A percentile compares a stretch with the other conserved stretches of the same genome.
Evolutionary conservation across 371 early-diverging fungal species (phyloP).

Genomic region (Batkoa obscura): DNA sequence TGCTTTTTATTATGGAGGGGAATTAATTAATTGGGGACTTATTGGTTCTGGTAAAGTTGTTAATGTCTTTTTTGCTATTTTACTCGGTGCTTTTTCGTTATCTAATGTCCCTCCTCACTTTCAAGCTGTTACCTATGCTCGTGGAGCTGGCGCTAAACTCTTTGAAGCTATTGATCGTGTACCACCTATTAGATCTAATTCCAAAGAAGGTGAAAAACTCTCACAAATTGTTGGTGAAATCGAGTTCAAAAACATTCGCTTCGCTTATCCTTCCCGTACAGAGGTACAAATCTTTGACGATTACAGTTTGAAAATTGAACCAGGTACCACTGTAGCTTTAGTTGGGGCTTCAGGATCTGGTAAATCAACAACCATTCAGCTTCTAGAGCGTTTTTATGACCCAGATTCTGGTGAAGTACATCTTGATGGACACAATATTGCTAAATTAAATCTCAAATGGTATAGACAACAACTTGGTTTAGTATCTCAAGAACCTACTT

Average conservation of each 20-base stretch:
- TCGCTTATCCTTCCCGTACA: conserved; percentile 53
- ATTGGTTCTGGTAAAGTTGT: conserved; percentile 16
- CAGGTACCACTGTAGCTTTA: conserved; percentile 59
- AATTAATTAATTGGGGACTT: conserved; percentile 21
- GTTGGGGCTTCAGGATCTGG: conserved; percentile 76
- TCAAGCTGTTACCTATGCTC: conserved; percentile 34
- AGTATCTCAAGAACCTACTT: conserved; percentile 73
- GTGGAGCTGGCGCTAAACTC: conserved; percentile 38
- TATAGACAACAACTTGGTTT: conserved; percentile 62
- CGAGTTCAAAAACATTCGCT: conserved; percentile 44
- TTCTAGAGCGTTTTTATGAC: conserved; percentile 83
- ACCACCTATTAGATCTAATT: conserved; percentile 37
- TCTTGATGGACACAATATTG: conserved; percentile 49
- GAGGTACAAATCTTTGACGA: conserved; percentile 43
- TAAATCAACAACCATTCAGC: conserved; percentile 72
- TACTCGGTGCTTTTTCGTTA: conserved; percentile 27
- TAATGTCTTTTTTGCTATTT: conserved; percentile 29
- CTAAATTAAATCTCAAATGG: conserved; percentile 41
- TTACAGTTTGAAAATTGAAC: conserved; percentile 32
- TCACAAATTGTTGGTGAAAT: conserved; percentile 35
- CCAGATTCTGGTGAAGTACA: conserved; percentile 32
- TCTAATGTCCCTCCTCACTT: conserved; percentile 31
- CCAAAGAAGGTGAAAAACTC: conserved; percentile 27
- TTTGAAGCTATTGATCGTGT: conserved; percentile 54
- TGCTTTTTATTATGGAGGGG: conserved; percentile 40